Percentiles rank a stretch among this genome's conserved stretches.
phyloP scores from a whole-genome alignment of 2,329 filamentous ascomycete species.

The Hypoxylon sp. region DNA sequence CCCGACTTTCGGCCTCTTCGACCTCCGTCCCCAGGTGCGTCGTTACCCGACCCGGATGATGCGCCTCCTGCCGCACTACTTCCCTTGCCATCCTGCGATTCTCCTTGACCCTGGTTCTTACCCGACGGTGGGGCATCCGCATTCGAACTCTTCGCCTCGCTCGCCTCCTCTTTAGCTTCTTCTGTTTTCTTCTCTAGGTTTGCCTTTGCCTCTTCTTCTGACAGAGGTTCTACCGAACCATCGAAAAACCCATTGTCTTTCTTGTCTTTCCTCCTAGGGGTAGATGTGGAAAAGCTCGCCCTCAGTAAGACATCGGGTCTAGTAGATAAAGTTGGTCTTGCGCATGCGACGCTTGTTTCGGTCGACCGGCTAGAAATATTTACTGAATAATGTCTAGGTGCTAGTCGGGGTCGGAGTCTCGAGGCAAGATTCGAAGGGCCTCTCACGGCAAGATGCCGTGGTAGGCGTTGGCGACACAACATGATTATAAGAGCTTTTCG shows the following conservation, averaged over 20 bases:
- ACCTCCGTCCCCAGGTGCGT: conserved; percentile 69
- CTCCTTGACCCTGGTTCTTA: conserved; percentile 53
- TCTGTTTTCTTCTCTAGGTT: conserved; percentile 58
- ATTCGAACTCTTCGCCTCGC: conserved; percentile 54
- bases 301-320: conserved; percentile 23
- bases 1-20: conserved; percentile 75
- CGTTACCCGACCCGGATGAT: conserved; percentile 60
- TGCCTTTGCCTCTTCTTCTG: conserved; percentile 62
- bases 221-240: conserved; percentile 57
- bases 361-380: conserved; percentile 28
- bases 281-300: conserved; percentile 51
- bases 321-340: conserved; percentile 29
- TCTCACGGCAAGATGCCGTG: conserved; percentile 43
- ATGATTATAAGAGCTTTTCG: conserved; percentile 34
- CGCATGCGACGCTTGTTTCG: conserved; percentile 36
- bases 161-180: conserved; percentile 57
- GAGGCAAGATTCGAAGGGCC: conserved; percentile 37
- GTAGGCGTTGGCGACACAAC: conserved; percentile 47
- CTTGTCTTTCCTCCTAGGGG: conserved; percentile 51
- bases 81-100: conserved; percentile 63
- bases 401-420: conserved; percentile 31
- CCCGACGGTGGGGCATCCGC: conserved; percentile 56
- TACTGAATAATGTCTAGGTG: conserved; percentile 42
- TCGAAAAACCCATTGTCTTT: conserved; percentile 62
- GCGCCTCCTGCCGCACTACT: conserved; percentile 66